A percentile compares a stretch with the other conserved stretches of the same genome.
These are phyloP conservation scores for Lachancea thermotolerans DNA, from an alignment of 805 yeast species.

Conservation along the genomic window DNA sequence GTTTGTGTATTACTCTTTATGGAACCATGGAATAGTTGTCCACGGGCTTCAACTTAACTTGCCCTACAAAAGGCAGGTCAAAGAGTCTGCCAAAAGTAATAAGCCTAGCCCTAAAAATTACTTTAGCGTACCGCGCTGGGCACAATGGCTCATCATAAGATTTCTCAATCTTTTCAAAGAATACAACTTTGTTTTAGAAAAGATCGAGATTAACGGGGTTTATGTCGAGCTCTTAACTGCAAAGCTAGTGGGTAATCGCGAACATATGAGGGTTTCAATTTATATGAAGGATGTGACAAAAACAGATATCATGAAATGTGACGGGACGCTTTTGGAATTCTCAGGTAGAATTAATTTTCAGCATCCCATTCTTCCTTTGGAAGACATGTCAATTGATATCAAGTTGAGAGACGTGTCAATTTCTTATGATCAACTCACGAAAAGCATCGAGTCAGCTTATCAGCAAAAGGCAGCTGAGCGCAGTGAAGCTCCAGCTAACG, in stretches of 20 bases:
- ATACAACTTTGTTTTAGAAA: constrained; percentile 6
- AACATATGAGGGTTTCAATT: neutral
- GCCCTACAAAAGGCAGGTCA: neutral
- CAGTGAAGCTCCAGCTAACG: too few species aligned
- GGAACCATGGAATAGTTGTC: constrained; percentile 6
- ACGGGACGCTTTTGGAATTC: constrained; percentile 1
- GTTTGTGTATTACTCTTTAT: constrained; percentile 6
- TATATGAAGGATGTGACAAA: constrained; percentile 1
- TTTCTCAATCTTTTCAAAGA: constrained; percentile 1
- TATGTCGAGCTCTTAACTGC: neutral
- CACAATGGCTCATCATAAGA: constrained; percentile 1
- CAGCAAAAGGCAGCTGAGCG: neutral
- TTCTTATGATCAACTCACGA: neutral
- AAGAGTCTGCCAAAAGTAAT: neutral
- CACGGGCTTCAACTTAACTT: constrained; percentile 3
- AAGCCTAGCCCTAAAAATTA: constrained; percentile 2
- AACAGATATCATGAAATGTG: neutral
- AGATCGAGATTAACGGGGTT: constrained; percentile 3
- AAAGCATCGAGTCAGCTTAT: neutral
- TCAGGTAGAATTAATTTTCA: constrained; percentile 3
- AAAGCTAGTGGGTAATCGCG: neutral
- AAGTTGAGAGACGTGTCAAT: constrained; percentile 1
- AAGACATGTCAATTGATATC: constrained; percentile 1
- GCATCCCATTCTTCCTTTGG: constrained; percentile 1
- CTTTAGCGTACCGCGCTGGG: constrained; percentile 5